phyloP scores from a whole-genome alignment of 2,329 filamentous ascomycete genomes.

The Pseudogymnoascus sp. region DNA sequence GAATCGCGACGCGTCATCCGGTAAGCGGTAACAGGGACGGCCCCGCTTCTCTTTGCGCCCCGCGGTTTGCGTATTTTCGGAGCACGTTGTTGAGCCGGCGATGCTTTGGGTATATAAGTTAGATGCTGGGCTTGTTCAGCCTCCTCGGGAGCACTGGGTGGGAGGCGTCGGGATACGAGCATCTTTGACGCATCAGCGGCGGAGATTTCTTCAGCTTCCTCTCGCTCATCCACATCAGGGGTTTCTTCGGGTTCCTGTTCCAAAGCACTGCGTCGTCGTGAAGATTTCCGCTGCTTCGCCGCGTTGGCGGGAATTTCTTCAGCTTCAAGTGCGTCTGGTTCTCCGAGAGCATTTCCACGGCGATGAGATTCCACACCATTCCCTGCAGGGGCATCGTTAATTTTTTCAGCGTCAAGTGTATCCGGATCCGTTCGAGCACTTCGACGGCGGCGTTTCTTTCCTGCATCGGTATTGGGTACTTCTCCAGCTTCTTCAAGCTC shows the following conservation, averaged over 20 bases:
- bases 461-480: background rate
- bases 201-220: conserved; percentile 23
- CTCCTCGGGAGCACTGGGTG: background rate
- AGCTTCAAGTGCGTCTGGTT: background rate
- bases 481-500: background rate
- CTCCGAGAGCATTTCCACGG: background rate
- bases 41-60: conserved; percentile 21
- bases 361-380: background rate
- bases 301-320: background rate
- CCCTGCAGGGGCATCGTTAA: background rate
- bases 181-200: conserved; percentile 26
- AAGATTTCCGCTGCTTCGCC: background rate
- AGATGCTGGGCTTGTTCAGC: background rate
- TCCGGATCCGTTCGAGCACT: background rate
- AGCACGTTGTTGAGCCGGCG: conserved; percentile 8
- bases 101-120: background rate
- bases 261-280: background rate
- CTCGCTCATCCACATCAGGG: conserved; percentile 28
- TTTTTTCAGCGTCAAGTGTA: background rate
- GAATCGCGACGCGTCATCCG: conserved; percentile 45
- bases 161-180: background rate
- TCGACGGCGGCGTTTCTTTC: conserved; percentile 5
- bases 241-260: conserved; percentile 22
- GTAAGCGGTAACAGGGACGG: conserved; percentile 51
- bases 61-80: conserved; percentile 9